Evolutionary conservation across 2,329 filamentous ascomycete genomes (phyloP).

Genomic region (Epichloe scottii): DNA sequence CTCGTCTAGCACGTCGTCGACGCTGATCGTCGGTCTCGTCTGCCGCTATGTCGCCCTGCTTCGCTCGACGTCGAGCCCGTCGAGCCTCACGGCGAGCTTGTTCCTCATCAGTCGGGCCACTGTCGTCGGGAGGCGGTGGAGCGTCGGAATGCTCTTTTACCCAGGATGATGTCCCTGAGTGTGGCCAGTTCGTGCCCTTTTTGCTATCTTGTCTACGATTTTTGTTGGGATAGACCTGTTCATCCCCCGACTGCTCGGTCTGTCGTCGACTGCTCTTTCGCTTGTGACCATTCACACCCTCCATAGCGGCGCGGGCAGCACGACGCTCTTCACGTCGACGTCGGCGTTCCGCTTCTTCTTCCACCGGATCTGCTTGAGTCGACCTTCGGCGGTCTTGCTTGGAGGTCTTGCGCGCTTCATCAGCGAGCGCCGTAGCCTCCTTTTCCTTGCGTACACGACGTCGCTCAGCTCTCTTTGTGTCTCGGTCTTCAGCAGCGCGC

Average conservation of each 20-base stretch:
- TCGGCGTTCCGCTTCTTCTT: constrained; percentile 41
- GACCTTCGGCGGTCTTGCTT: constrained; percentile 38
- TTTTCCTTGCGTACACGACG: constrained; percentile 36
- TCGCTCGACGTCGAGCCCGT: constrained; percentile 31
- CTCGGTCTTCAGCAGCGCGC: constrained; percentile 34
- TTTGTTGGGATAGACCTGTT: constrained; percentile 31
- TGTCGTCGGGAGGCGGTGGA: constrained; percentile 40
- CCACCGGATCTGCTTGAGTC: constrained; percentile 26
- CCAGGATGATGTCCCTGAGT: constrained; percentile 53
- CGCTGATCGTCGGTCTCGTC: constrained; percentile 32
- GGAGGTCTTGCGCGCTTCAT: constrained; percentile 31
- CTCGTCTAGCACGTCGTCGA: constrained; percentile 30
- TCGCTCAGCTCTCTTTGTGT: constrained; percentile 37
- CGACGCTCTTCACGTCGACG: constrained; percentile 41
- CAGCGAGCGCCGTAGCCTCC: constrained; percentile 30
- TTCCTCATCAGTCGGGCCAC: constrained; percentile 29
- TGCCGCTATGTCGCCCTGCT: constrained; percentile 27
- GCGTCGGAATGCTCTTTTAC: constrained; percentile 53
- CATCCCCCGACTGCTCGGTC: constrained; percentile 28
- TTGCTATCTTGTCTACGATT: constrained; percentile 24
- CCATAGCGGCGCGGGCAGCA: constrained; percentile 28
- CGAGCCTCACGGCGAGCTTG: constrained; percentile 37
- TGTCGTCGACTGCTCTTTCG: constrained; percentile 28
- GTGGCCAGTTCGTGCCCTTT: constrained; percentile 38
- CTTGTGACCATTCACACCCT: constrained; percentile 22